A percentile compares a stretch with the other conserved stretches of the same genome.
These are phyloP conservation scores for Fusarium tricinctum DNA, from an alignment of 2,329 filamentous ascomycete genomes.

Conservation along the genomic window DNA sequence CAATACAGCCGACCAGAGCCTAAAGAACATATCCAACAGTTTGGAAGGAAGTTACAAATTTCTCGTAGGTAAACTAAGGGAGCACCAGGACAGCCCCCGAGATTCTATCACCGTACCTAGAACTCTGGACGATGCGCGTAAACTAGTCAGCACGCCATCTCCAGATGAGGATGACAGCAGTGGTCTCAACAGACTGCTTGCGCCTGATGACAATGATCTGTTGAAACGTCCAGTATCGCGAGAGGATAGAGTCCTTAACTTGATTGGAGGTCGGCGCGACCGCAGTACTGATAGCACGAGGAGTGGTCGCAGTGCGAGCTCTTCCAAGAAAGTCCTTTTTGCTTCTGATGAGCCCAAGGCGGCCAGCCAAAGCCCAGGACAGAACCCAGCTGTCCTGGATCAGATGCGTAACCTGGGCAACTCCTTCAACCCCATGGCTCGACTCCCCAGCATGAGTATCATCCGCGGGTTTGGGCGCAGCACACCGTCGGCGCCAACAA, in stretches of 20 bases:
- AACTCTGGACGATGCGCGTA: slow-evolving; percentile 92
- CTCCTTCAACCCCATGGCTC: slow-evolving; percentile 84
- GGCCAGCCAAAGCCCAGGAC: slow-evolving; percentile 35
- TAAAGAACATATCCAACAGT: slow-evolving; percentile 92
- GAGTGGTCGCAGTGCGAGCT: slow-evolving; percentile 74
- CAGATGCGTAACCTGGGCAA: slow-evolving; percentile 86
- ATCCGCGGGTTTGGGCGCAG: slow-evolving; percentile 81
- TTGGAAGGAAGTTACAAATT: slow-evolving; percentile 95
- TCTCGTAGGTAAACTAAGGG: slow-evolving; percentile 87
- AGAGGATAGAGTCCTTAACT: slow-evolving; percentile 77
- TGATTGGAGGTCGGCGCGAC: slow-evolving; percentile 82
- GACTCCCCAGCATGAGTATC: slow-evolving; percentile 79
- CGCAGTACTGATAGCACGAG: slow-evolving; percentile 80
- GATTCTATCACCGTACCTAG: slow-evolving; percentile 77
- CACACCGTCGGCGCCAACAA: slow-evolving; percentile 55
- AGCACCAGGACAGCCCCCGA: slow-evolving; percentile 66
- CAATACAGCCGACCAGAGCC: slow-evolving; percentile 88
- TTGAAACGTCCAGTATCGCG: slow-evolving; percentile 51
- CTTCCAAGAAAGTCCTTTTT: slow-evolving; percentile 70
- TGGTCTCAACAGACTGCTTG: slow-evolving; percentile 67
- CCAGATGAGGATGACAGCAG: slow-evolving; percentile 74
- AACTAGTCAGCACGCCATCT: slow-evolving; percentile 82
- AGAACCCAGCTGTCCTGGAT: slow-evolving; percentile 76
- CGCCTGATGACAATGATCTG: slow-evolving; percentile 54
- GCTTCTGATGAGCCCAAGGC: slow-evolving; percentile 56